Conservation (phyloP, 139 green algal species). For the Pseudopediastrum boryanum region DNA sequence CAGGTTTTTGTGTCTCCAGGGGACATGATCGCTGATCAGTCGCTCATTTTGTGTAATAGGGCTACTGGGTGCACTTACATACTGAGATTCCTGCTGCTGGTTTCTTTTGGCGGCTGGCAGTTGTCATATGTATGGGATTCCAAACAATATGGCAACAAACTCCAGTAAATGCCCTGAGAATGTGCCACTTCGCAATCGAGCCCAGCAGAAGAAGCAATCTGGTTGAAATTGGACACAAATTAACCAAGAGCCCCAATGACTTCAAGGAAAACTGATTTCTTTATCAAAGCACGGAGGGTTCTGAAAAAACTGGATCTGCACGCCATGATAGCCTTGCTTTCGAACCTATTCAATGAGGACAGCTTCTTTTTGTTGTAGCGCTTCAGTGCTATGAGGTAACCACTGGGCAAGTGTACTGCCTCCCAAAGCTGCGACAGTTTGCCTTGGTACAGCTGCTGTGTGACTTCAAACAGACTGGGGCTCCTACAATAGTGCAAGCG, state of each 20-base stretch:
- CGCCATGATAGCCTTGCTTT: not conserved
- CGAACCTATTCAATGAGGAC: constrained; percentile 56
- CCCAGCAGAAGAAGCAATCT: too few species aligned
- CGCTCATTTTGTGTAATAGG: too few species aligned
- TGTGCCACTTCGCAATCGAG: too few species aligned
- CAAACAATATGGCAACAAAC: too few species aligned
- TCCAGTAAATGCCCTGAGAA: too few species aligned
- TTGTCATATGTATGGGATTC: too few species aligned
- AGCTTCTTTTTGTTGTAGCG: constrained; percentile 62
- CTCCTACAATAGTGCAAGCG: constrained; percentile 47
- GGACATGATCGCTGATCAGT: too few species aligned
- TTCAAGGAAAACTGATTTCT: not conserved
- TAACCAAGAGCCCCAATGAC: not conserved
- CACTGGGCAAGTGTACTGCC: constrained; percentile 54
- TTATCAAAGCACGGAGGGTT: not conserved
- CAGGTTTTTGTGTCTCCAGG: too few species aligned
- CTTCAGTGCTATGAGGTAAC: constrained; percentile 58
- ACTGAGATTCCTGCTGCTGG: too few species aligned
- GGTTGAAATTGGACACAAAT: not conserved
- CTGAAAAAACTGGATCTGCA: not conserved
- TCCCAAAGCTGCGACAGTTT: constrained; percentile 74
- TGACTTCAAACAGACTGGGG: constrained; percentile 70
- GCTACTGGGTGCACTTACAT: too few species aligned
- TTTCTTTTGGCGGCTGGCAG: too few species aligned
- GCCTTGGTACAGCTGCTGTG: constrained; percentile 77